Evolutionary conservation across 352 stramenopile genomes (phyloP).

Genomic region (Globisporangium perplexum): DNA sequence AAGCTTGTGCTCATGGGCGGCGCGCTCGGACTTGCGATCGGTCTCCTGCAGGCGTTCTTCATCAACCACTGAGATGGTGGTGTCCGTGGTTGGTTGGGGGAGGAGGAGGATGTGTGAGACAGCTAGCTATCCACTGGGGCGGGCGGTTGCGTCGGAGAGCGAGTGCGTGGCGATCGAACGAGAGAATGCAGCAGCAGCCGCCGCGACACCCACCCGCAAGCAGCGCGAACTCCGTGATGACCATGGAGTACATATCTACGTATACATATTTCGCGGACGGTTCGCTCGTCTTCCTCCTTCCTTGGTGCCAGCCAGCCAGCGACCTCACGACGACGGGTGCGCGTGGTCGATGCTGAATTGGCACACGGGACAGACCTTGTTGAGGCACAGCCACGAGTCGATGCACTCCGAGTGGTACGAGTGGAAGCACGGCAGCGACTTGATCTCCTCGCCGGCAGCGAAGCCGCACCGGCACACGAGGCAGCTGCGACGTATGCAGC

Average conservation of each 20-base stretch:
- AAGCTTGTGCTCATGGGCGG: constrained; percentile 96
- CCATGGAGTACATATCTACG: constrained; percentile 46
- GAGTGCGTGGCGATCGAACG: neutral
- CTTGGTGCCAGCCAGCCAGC: neutral
- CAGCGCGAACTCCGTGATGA: constrained; percentile 2
- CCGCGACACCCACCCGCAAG: neutral
- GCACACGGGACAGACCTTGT: constrained; percentile 90
- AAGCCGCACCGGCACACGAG: constrained; percentile 92
- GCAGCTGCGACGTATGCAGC: constrained; percentile 46
- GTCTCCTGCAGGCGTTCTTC: constrained; percentile 89
- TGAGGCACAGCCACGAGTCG: constrained; percentile 89
- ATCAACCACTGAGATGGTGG: constrained; percentile 58
- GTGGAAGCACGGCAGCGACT: constrained; percentile 92
- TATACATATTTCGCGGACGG: constrained; percentile 21
- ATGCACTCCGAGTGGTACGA: constrained; percentile 93
- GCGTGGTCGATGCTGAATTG: constrained; percentile 75
- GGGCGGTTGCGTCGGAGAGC: too few relatives aligned
- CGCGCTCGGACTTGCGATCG: constrained; percentile 89
- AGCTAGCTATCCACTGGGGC: too few relatives aligned
- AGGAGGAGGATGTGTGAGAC: neutral
- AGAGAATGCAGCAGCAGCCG: too few relatives aligned
- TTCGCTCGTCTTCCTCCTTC: constrained; percentile 3
- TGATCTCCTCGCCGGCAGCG: constrained; percentile 86
- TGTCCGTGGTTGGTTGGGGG: neutral
- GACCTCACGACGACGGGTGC: constrained; percentile 6